A percentile compares a stretch with the other conserved stretches of the same genome.
These are phyloP conservation scores for Odontarrhena argentea DNA, from an alignment of 345 rosid species.

Conservation along the genomic window DNA sequence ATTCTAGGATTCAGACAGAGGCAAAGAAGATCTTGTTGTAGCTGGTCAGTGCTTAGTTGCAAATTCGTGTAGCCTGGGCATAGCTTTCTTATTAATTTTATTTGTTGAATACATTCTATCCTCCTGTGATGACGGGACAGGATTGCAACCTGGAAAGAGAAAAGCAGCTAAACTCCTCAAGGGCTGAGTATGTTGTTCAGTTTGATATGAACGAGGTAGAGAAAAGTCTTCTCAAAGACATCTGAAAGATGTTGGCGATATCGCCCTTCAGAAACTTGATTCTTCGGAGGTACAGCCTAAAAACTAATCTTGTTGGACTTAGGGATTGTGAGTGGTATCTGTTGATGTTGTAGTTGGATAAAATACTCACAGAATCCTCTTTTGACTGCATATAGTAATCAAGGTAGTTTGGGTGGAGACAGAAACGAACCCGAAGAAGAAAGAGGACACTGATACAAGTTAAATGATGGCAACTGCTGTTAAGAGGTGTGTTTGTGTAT, in stretches of 20 bases:
- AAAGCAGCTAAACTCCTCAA: constrained; percentile 61
- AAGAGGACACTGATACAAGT: constrained; percentile 41
- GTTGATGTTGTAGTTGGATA: neutral
- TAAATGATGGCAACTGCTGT: constrained; percentile 43
- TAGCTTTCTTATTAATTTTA: constrained; percentile 8
- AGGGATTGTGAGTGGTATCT: constrained; percentile 11
- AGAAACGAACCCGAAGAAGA: constrained; percentile 44
- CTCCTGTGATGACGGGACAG: constrained; percentile 64
- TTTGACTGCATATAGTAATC: constrained; percentile 53
- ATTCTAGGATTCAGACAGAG: constrained; percentile 55
- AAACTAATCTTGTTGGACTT: neutral
- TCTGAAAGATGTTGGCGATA: constrained; percentile 91
- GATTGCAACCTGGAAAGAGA: constrained; percentile 70
- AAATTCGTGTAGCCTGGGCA: neutral
- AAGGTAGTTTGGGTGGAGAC: constrained; percentile 88
- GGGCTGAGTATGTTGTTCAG: constrained; percentile 78
- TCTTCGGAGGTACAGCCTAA: constrained; percentile 67
- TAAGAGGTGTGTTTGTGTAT: constrained; percentile 51
- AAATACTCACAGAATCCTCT: constrained; percentile 10
- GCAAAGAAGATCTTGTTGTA: constrained; percentile 73
- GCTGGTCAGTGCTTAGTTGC: constrained; percentile 55
- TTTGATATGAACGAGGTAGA: constrained; percentile 98
- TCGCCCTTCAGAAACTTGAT: constrained; percentile 91
- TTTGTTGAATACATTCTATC: constrained; percentile 22
- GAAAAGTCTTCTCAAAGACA: constrained; percentile 82